Evolutionary conservation across 345 rosid genomes (phyloP).

Genomic region (Dipteronia sinensis): DNA sequence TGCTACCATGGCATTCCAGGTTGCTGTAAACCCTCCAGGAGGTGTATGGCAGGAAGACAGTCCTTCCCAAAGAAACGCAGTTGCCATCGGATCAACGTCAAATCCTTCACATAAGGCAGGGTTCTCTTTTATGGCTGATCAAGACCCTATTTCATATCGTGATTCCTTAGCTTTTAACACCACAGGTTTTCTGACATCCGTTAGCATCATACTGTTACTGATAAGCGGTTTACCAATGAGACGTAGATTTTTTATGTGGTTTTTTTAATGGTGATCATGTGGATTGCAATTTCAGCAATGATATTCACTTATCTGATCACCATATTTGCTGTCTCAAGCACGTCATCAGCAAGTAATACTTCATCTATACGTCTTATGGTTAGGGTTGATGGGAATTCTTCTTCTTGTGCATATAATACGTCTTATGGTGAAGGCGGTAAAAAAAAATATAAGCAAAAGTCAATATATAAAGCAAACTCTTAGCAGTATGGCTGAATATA

Average conservation of each 20-base stretch:
- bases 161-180: conserved; percentile 16
- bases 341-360: too few species aligned
- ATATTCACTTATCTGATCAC: not conserved
- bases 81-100: too few species aligned
- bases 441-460: not conserved
- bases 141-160: not conserved
- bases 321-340: not conserved
- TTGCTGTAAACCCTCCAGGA: conserved; percentile 26
- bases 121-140: not conserved
- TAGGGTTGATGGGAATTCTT: not conserved
- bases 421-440: not conserved
- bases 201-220: conserved; percentile 28
- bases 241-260: conserved; percentile 14
- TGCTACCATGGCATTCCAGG: conserved; percentile 39
- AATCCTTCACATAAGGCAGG: not conserved
- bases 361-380: not conserved
- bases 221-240: conserved; percentile 31
- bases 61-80: not conserved
- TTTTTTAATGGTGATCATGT: too few species aligned
- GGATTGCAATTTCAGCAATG: too few species aligned
- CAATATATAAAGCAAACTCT: too few species aligned
- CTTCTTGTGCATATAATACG: not conserved
- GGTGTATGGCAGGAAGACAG: conserved; percentile 26
- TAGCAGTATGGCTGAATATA: not conserved
- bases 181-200: conserved; percentile 22